A percentile compares a stretch with the other conserved stretches of the same genome.
Conservation (phyloP, 177 flowering plant genomes). For the Vitis hybrid region DNA sequence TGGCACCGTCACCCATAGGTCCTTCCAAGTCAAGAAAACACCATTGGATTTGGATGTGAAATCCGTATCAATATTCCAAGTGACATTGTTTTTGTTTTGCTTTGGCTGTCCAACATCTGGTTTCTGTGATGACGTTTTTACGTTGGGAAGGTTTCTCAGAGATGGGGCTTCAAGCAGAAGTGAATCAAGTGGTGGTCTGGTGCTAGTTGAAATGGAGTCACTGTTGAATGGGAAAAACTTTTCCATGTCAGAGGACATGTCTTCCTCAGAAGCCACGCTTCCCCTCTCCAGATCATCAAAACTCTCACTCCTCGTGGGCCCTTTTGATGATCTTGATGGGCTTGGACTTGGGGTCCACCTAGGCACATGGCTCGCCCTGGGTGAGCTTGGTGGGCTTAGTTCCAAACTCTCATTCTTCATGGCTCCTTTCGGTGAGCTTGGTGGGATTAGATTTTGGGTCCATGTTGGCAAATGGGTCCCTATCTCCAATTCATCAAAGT, state of each 20-base stretch:
- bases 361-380: background rate
- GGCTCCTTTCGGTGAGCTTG: too few species aligned
- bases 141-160: background rate
- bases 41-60: conserved; percentile 5
- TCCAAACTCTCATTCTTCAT: too few species aligned
- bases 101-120: background rate
- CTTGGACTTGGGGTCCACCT: conserved; percentile 16
- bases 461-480: conserved; percentile 31
- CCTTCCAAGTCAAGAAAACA: conserved; percentile 33
- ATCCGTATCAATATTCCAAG: background rate
- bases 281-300: background rate
- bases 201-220: background rate
- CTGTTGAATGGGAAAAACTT: conserved; percentile 8
- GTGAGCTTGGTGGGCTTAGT: too few species aligned
- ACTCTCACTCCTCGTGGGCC: background rate
- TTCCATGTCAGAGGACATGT: background rate
- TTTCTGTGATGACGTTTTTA: background rate
- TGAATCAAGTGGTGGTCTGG: background rate
- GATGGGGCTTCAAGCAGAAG: background rate
- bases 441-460: background rate
- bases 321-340: conserved; percentile 3
- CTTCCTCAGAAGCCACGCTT: conserved; percentile 6
- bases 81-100: background rate
- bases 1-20: conserved; percentile 30
- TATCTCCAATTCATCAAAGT: background rate